Percentiles rank a stretch among this genome's conserved stretches.
Evolutionary conservation across 768 basidiomycete species (phyloP).

Genomic region (Cubamyces lactineus): DNA sequence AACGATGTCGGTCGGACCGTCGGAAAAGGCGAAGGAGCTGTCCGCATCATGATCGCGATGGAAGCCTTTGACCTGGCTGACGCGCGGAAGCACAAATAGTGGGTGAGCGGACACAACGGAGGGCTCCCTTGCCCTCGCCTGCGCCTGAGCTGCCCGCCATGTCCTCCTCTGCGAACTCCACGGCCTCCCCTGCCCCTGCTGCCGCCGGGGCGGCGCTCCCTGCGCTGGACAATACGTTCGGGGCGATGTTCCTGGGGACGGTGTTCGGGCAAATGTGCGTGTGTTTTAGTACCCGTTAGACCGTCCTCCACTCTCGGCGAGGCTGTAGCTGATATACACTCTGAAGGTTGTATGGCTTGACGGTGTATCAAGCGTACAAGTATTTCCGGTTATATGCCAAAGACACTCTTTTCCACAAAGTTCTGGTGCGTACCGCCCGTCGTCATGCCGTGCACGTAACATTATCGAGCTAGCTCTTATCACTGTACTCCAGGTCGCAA

Average conservation of each 20-base stretch:
- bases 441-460: no score
- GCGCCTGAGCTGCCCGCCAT: no score
- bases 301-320: no score
- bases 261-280: background rate
- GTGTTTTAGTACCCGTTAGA: background rate
- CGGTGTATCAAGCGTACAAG: background rate
- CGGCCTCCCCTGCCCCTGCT: background rate
- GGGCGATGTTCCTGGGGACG: slow-evolving; percentile 1
- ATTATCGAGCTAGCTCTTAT: no score
- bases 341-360: background rate
- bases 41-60: slow-evolving; percentile 3
- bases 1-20: no score
- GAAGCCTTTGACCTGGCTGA: background rate
- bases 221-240: background rate
- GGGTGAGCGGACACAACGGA: no score
- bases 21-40: background rate
- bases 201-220: background rate
- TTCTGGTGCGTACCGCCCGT: background rate
- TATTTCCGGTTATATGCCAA: background rate
- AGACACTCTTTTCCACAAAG: slow-evolving; percentile 1
- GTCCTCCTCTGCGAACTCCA: background rate
- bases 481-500: no score
- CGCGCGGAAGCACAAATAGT: no score
- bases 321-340: background rate
- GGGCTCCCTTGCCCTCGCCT: no score